Evolutionary conservation across 1,284 basidiomycete species (phyloP).

Genomic region (Trichosporon coremiiforme): DNA sequence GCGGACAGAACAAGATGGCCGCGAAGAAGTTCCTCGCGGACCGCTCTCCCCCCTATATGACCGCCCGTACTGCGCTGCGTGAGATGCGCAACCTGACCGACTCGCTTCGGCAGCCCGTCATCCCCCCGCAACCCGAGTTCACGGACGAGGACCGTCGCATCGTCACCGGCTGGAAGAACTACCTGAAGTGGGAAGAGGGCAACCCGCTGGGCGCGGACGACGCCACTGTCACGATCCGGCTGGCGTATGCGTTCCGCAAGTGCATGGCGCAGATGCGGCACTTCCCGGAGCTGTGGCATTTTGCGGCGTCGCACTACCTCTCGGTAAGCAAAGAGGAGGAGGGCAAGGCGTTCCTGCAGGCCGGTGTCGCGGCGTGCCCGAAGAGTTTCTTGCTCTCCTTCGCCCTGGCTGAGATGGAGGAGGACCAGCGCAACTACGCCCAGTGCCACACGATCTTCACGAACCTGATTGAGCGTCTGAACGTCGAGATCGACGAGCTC

Average conservation of each 20-base stretch:
- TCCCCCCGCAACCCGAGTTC: constrained; percentile 76
- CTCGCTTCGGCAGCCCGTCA: constrained; percentile 63
- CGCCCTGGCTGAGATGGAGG: constrained; percentile 81
- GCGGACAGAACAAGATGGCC: constrained; percentile 79
- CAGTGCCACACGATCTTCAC: constrained; percentile 72
- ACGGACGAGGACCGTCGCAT: constrained; percentile 70
- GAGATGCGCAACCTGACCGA: constrained; percentile 72
- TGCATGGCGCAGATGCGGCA: constrained; percentile 83
- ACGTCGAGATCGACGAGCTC: constrained; percentile 70
- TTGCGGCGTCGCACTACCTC: constrained; percentile 80
- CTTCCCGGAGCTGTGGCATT: constrained; percentile 95
- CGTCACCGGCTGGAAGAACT: constrained; percentile 83
- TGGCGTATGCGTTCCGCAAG: constrained; percentile 83
- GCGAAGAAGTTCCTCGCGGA: constrained; percentile 93
- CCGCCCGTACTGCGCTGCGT: constrained; percentile 83
- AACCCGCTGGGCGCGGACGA: constrained; percentile 89
- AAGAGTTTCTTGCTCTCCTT: constrained; percentile 85
- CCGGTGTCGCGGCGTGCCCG: constrained; percentile 86
- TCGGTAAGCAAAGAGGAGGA: constrained; percentile 78
- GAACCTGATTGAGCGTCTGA: constrained; percentile 69
- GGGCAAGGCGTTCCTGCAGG: constrained; percentile 74
- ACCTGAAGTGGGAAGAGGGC: constrained; percentile 92
- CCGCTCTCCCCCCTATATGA: constrained; percentile 84
- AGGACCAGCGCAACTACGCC: constrained; percentile 65
- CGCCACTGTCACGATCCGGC: constrained; percentile 64